Conservation (phyloP, 495 filamentous ascomycete species). For the Penicillium atrosanguineum region DNA sequence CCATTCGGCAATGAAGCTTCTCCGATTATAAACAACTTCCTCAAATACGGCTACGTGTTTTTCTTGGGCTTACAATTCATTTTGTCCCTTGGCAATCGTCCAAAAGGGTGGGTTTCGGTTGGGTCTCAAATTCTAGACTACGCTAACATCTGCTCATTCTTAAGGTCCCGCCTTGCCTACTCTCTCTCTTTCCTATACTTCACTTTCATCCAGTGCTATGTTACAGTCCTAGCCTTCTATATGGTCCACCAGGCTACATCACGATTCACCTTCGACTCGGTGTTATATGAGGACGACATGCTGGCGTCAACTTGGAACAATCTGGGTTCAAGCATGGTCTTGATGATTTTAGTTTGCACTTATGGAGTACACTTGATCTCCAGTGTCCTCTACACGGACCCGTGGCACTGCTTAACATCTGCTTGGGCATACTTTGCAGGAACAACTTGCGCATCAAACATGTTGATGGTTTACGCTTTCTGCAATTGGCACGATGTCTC, state of each 20-base stretch:
- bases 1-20: constrained; percentile 83
- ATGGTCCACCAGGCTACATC: constrained; percentile 67
- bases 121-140: not conserved
- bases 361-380: constrained; percentile 95
- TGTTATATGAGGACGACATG: too few relatives aligned
- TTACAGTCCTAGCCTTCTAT: constrained; percentile 82
- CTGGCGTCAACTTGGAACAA: too few relatives aligned
- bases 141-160: not conserved
- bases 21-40: constrained; percentile 83
- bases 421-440: constrained; percentile 88
- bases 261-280: too few relatives aligned
- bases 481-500: constrained; percentile 99
- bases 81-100: constrained; percentile 89
- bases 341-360: constrained; percentile 86
- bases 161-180: constrained; percentile 62
- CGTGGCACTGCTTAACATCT: constrained; percentile 99
- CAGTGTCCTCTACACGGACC: constrained; percentile 94
- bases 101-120: constrained; percentile 64
- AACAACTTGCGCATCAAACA: constrained; percentile 97
- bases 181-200: constrained; percentile 88
- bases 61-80: constrained; percentile 96
- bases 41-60: constrained; percentile 89
- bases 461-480: constrained; percentile 96
- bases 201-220: constrained; percentile 79
- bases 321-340: constrained; percentile 64